Base-by-base conservation (phyloP, 2,329 filamentous ascomycete species). In the Alternaria sp. region DNA sequence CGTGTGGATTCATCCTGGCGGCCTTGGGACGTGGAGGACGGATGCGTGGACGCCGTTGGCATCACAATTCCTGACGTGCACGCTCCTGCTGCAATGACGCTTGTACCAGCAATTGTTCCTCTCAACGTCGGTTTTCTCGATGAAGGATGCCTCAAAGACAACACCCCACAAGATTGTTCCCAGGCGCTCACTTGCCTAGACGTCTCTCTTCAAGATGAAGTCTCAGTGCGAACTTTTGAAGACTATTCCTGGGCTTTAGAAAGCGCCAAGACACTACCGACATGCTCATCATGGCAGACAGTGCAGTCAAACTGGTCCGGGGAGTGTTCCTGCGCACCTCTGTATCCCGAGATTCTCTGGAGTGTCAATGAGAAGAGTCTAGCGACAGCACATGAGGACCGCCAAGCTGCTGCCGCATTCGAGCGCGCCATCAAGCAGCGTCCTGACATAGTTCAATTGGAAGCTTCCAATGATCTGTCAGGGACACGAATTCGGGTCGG, bases 401-500 rank as follows among this genome's bases (percentile, higher is more conserved):
- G 83, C 0, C 71, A 81, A 59, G 80, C 83, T 62, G 86, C 86
- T 28, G 83, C 82, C 2, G 61, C 72, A 0, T 88, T 83, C 64
- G 87, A 89, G 69, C 79, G 80, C 40, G 77, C 79, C 1, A 71
- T 87, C 11, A 88, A 89, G 67, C 73, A 73, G 17, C 79, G 83
- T 12, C 83, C 85, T 3, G 40, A 59, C 0, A 68, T 77, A 7
- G 66, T 79, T 11, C 51, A 67, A 5, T 25, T 76, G 5, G 45
- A 67, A 5, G n/a, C 69, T 10, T 57, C 26, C 0, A 19, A 40
- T 2, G 71, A 77, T 36, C 65, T 73, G 4, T 52, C 73, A 2
- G 73, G 70, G 13, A 68, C 74, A 13, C 71, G 81, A 6, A 66
- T 87, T 19, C 75, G 78, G 4, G 73, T 85, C 21, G 77, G 77